Conservation (phyloP, 2,329 filamentous ascomycete genomes). For the Phyllosticta citriasiana region DNA sequence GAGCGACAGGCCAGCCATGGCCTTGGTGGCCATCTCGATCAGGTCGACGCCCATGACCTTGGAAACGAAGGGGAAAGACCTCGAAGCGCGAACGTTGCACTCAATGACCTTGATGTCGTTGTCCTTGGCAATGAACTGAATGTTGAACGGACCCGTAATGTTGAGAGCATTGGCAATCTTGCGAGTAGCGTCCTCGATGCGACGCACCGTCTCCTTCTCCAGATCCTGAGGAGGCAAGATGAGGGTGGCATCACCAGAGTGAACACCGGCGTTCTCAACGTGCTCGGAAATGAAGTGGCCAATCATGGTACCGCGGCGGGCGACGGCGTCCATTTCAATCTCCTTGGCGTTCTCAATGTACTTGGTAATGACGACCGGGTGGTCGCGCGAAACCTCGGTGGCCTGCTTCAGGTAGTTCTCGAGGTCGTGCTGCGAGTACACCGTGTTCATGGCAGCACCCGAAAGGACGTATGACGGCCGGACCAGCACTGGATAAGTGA, state of each 20-base stretch:
- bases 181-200: slow-evolving; percentile 87
- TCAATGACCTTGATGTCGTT: slow-evolving; percentile 99
- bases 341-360: slow-evolving; percentile 99
- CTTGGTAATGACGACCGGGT: slow-evolving; percentile 97
- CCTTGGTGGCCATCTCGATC: slow-evolving; percentile 97
- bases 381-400: slow-evolving; percentile 83
- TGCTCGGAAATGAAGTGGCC: slow-evolving; percentile 98
- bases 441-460: slow-evolving; percentile 97
- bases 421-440: slow-evolving; percentile 90
- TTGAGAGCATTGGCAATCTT: slow-evolving; percentile 94
- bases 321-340: slow-evolving; percentile 98
- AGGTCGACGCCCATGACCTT: slow-evolving; percentile 98
- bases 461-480: slow-evolving; percentile 95
- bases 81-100: slow-evolving; percentile 92
- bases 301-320: slow-evolving; percentile 76
- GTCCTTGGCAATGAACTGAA: slow-evolving; percentile 98
- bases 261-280: slow-evolving; percentile 96
- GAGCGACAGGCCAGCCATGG: slow-evolving; percentile 79
- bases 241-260: slow-evolving; percentile 93
- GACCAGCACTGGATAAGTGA: slow-evolving; percentile 88
- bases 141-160: slow-evolving; percentile 95
- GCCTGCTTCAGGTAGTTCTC: slow-evolving; percentile 84
- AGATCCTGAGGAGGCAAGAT: slow-evolving; percentile 93
- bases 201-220: slow-evolving; percentile 73
- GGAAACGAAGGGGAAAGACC: slow-evolving; percentile 95